Evolutionary conservation across 1,284 basidiomycete species (phyloP), one percentile per base, ranked within the genome.

Genomic region (Lentinula novae-zelandiae): DNA sequence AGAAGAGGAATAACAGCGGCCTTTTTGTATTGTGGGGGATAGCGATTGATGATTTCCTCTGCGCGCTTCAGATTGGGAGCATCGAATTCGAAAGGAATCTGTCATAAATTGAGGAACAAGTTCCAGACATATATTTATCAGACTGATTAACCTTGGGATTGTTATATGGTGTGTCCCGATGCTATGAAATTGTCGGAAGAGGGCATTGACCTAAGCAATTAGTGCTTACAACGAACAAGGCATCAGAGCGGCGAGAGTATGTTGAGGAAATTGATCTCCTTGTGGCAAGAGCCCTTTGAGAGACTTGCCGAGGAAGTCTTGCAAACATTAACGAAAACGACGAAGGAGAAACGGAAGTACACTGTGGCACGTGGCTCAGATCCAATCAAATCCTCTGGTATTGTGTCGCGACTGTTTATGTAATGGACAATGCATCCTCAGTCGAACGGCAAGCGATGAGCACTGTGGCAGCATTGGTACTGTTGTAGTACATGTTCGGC

Each of bases 1-100:
- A 99, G 87, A 40, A 99, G 83, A 48, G 97, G 96, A 71, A 99
- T 98, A 69, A 96, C 91, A 38, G 97, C 97, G 13, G 92, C 93
- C 76, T 98, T 98, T 83, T 95, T 96, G 84, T 98, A 98, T 75
- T 99, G 96, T 55, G 92, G 81, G 4, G 96, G 96, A 80, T 99
- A 99, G 68, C 89, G 88, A 54, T 91, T 82, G 73, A 98, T 93
- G 76, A 98, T 93, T 74, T 93, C 89, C 68, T 96, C 71, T 0
- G 95, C 95, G 62, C 85, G 82, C 78, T 92, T 92, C 75, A 89
- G 69, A 81, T 95, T 96, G 71, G 90, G 88, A 2, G 84, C 71
- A 64, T 81, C 83, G 77, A 98, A 97, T 69, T 90, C 83, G 76
- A 99, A 99, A 9, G 92, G 85, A 73, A 98, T 96, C 90, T 95